Base-by-base conservation (phyloP, 176 grass and related monocot genomes). In the Musa schizocarpa region DNA sequence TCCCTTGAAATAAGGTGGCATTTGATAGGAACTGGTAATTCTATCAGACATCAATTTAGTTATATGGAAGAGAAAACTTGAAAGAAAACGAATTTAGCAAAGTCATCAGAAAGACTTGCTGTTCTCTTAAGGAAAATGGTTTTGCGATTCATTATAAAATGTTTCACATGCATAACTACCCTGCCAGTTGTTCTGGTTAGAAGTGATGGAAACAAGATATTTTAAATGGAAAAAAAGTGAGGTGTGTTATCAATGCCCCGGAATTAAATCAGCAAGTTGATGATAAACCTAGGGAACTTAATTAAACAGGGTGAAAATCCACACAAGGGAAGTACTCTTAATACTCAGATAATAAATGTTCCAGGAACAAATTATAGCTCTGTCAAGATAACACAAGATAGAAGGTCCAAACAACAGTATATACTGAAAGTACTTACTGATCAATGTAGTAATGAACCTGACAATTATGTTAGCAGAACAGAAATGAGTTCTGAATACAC, bases 381-480 rank as follows among this genome's bases (percentile, higher is more conserved):
- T 58, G 10, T 58, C 14, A 58, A 58, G 11, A 16, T 58, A 16
- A 43, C 34, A 16, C 57, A 17, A 6, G 0, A 16, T 17, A 61
- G 57, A 17, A 61, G 13, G 16, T 61, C 12, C 57, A 43, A 43
- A 43, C 34, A 43, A 43, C 34, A 43, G 34, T 43, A 6, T 6
- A 43, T 5, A 43, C 4, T 58, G 17, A 61, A 14, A 27, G 9
- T 24, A 48, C 24, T 14, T 68, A 14, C 24, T 34, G 27, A 25
- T 14, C 13, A 29, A 68, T 68, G 1, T 68, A 48, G 3, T 43
- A 24, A 68, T 68, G 14, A 25, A 34, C 9, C 6, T 29, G 1
- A 34, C 70, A 74, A 51, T 83, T 43, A 83, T 65, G 65, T 50
- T 66, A 62, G 12, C 26, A 11, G 53, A 69, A 72, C 53, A 34